Conservation (phyloP, 768 basidiomycete species). For the Piloderma croceum region DNA sequence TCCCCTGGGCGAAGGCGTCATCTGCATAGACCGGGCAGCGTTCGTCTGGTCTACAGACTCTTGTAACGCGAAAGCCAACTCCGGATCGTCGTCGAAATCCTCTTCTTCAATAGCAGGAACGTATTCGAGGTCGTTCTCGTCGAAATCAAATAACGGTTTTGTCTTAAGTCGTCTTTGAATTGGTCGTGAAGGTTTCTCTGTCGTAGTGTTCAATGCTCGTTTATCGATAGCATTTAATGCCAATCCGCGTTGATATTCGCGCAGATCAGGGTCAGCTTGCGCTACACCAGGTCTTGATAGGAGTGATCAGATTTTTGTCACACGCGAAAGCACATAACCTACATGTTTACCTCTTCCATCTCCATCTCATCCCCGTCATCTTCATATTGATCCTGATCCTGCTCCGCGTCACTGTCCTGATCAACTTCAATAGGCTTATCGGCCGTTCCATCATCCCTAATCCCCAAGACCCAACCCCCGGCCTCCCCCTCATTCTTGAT, state of each 20-base stretch:
- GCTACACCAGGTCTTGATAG: constrained; percentile 16
- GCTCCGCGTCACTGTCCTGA: constrained; percentile 40
- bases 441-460: constrained; percentile 79
- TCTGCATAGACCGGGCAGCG: too few relatives aligned
- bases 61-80: constrained; percentile 55
- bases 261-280: constrained; percentile 64
- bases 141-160: constrained; percentile 49
- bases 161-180: constrained; percentile 27
- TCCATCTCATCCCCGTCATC: constrained; percentile 49
- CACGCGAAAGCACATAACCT: constrained; percentile 20
- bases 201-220: constrained; percentile 29
- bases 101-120: constrained; percentile 15
- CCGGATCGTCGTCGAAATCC: constrained; percentile 43
- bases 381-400: constrained; percentile 26
- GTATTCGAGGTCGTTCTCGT: constrained; percentile 40
- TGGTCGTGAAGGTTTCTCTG: constrained; percentile 28
- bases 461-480: constrained; percentile 93
- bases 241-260: constrained; percentile 54
- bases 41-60: constrained; percentile 54
- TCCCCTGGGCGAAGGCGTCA: too few relatives aligned
- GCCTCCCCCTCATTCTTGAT: constrained; percentile 83
- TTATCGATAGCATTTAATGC: constrained; percentile 52
- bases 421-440: constrained; percentile 87
- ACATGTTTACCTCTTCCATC: constrained; percentile 83
- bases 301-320: constrained; percentile 1